phyloP scores from a whole-genome alignment of 2,329 filamentous ascomycete species.

The Fusarium circinatum region DNA sequence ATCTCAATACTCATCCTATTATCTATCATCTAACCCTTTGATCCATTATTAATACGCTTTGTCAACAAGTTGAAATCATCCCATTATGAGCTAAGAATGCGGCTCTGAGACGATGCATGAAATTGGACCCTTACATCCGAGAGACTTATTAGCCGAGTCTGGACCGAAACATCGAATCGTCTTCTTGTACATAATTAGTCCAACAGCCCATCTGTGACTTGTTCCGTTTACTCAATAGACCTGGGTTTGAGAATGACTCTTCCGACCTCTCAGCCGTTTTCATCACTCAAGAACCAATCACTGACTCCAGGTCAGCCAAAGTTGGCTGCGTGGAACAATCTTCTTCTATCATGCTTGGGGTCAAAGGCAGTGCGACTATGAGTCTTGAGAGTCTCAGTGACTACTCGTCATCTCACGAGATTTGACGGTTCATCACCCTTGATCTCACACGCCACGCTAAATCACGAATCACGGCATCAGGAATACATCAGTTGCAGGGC shows the following conservation, averaged over 20 bases:
- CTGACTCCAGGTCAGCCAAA: background rate
- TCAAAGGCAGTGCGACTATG: no score
- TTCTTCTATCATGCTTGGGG: background rate
- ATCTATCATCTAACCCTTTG: no score
- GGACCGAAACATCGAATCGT: constrained; percentile 35
- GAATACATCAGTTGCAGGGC: background rate
- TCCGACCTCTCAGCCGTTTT: background rate
- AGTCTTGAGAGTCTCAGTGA: background rate
- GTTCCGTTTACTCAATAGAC: background rate
- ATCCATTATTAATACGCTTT: background rate
- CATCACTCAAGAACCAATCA: background rate
- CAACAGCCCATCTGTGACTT: constrained; percentile 3
- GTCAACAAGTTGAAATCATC: background rate
- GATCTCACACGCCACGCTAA: no score
- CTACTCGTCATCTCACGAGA: background rate
- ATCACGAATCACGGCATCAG: background rate
- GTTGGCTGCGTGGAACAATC: background rate
- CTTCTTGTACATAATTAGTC: constrained; percentile 20
- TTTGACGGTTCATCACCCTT: background rate
- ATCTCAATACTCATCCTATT: background rate
- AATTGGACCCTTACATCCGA: constrained; percentile 39
- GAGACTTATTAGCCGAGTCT: constrained; percentile 40
- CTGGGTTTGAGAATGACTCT: background rate
- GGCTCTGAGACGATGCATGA: constrained; percentile 9
- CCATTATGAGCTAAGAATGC: constrained; percentile 1